phyloP scores from a whole-genome alignment of 768 basidiomycete species.

The Lactarius quietus region DNA sequence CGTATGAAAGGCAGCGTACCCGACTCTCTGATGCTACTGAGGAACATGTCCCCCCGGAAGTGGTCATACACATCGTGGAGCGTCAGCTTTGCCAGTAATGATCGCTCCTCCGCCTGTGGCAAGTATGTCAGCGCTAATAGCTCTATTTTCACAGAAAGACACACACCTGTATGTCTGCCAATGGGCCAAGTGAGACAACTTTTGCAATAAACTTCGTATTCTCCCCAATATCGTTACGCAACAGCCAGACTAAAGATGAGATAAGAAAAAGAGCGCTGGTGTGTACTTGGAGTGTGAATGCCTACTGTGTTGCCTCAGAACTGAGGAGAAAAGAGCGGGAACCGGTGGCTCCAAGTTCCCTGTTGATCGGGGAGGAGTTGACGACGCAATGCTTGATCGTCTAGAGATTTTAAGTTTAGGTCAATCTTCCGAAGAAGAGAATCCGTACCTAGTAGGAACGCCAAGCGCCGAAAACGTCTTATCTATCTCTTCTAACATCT shows the following conservation, averaged over 20 bases:
- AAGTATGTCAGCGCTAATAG: not conserved
- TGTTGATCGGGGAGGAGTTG: slow-evolving; percentile 3
- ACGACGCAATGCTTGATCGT: slow-evolving; percentile 20
- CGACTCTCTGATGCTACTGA: slow-evolving; percentile 88
- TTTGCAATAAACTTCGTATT: slow-evolving; percentile 54
- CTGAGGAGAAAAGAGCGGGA: slow-evolving; percentile 55
- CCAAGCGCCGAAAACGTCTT: slow-evolving; percentile 52
- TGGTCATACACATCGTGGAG: slow-evolving; percentile 73
- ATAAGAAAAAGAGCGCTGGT: slow-evolving; percentile 13
- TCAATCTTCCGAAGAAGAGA: slow-evolving; percentile 22
- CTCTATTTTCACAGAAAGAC: not conserved
- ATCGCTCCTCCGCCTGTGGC: slow-evolving; percentile 66
- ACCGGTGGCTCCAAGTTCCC: slow-evolving; percentile 45
- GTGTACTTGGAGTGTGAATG: slow-evolving; percentile 11
- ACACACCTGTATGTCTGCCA: slow-evolving; percentile 54
- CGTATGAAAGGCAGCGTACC: slow-evolving; percentile 47
- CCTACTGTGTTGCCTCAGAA: slow-evolving; percentile 69
- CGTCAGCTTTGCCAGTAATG: slow-evolving; percentile 72
- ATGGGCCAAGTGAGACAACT: slow-evolving; percentile 55
- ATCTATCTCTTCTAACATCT: slow-evolving; percentile 61
- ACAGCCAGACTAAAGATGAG: slow-evolving; percentile 53
- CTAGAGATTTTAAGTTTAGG: slow-evolving; percentile 9
- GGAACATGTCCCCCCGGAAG: slow-evolving; percentile 82
- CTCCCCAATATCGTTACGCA: slow-evolving; percentile 55
- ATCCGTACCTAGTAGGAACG: slow-evolving; percentile 42